Evolutionary conservation across 1,139 yeast species (phyloP).

Genomic region (Tardiomyces depauwii): DNA sequence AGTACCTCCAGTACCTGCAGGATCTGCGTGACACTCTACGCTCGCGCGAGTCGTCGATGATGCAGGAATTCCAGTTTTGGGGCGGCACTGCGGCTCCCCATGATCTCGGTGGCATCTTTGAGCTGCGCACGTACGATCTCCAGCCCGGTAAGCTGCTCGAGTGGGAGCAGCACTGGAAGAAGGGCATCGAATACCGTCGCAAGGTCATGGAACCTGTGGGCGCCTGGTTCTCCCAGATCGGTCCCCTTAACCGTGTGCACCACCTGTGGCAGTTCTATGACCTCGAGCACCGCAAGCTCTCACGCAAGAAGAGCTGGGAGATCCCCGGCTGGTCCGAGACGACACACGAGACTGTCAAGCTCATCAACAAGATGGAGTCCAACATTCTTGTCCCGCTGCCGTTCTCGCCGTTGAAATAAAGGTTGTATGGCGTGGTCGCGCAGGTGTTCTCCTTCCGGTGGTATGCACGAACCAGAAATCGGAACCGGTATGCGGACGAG

Average conservation of each 20-base stretch:
- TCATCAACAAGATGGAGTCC: conserved; percentile 29
- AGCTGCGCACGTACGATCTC: conserved; percentile 29
- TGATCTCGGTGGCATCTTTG: conserved; percentile 32
- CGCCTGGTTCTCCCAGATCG: conserved; percentile 34
- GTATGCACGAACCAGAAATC: too few species aligned
- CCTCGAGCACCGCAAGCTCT: conserved; percentile 30
- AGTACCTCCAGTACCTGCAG: conserved; percentile 22
- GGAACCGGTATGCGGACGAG: too few species aligned
- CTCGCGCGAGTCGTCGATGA: conserved; percentile 25
- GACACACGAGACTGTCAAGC: conserved; percentile 32
- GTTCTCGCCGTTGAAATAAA: conserved; percentile 28
- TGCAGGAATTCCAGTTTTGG: conserved; percentile 35
- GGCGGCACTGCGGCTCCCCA: conserved; percentile 35
- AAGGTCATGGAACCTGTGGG: conserved; percentile 38
- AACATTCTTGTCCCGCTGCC: conserved; percentile 30
- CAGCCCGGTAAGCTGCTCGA: conserved; percentile 31
- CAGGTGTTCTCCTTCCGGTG: too few species aligned
- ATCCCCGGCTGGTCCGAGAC: conserved; percentile 35
- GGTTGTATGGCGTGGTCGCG: too few species aligned
- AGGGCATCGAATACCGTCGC: conserved; percentile 31
- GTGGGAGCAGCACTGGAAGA: conserved; percentile 33
- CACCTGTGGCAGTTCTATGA: conserved; percentile 37
- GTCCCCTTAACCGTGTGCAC: conserved; percentile 30
- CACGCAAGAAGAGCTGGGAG: conserved; percentile 34
- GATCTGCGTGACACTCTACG: conserved; percentile 24